These are phyloP conservation scores for Tricholoma hemisulphureum DNA, from an alignment of 768 basidiomycete species.

Conservation along the genomic window DNA sequence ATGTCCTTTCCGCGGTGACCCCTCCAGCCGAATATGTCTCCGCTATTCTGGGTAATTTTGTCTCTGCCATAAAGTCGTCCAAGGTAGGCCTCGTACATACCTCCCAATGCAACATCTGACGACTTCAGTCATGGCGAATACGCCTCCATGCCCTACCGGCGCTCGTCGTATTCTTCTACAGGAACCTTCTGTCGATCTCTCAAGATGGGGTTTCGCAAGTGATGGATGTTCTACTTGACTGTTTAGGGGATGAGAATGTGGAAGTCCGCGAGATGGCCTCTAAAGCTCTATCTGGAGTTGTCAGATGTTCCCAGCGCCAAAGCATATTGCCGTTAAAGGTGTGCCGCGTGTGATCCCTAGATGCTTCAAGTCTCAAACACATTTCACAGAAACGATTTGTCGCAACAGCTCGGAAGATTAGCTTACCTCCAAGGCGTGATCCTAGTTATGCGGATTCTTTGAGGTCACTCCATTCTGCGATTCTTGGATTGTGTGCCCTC, in stretches of 20 bases:
- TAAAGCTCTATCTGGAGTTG: conserved; percentile 79
- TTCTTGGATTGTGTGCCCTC: conserved; percentile 86
- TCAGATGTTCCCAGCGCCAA: conserved; percentile 87
- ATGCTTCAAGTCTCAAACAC: conserved; percentile 7
- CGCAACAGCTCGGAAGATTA: conserved; percentile 54
- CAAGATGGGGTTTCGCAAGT: conserved; percentile 63
- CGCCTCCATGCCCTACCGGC: conserved; percentile 86
- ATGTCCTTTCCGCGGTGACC: conserved; percentile 79
- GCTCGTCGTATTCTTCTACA: conserved; percentile 87
- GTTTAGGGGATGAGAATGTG: conserved; percentile 85
- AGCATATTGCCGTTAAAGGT: conserved; percentile 85
- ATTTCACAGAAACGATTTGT: conserved; percentile 74
- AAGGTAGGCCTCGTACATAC: conserved; percentile 44
- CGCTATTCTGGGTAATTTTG: conserved; percentile 58
- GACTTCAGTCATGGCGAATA: conserved; percentile 81
- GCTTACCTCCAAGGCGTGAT: conserved; percentile 67
- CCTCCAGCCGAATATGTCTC: conserved; percentile 66
- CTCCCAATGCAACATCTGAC: not conserved
- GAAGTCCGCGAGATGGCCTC: conserved; percentile 93
- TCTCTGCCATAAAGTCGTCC: conserved; percentile 74
- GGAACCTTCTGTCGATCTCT: conserved; percentile 78
- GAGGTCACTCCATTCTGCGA: conserved; percentile 78
- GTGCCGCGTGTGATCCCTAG: conserved; percentile 15
- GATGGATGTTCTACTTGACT: conserved; percentile 81
- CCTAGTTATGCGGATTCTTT: conserved; percentile 71